Evolutionary conservation across 805 yeast genomes (phyloP), one percentile per base, ranked within the genome.

Genomic region (Candida gorgasii): DNA sequence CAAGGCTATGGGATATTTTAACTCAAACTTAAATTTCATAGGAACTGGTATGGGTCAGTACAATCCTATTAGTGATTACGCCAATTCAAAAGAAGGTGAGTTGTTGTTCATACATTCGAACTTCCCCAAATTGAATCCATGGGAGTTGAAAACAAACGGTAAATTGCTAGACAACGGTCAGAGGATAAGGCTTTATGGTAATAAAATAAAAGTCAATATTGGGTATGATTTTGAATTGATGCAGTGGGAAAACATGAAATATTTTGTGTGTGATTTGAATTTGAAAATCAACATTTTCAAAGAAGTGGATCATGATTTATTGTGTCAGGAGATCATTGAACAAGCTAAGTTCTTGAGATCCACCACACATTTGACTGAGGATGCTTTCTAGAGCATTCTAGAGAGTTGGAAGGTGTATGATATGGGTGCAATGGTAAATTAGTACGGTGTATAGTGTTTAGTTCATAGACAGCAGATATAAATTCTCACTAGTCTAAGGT

Each of bases 21-120:
- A 58, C 41, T 36, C 45, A 2, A 41, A 58, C 22, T 59, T 62
- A 43, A 67, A 67, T 8, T 84, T 75, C 55, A 61, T 71, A n/a
- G 92, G 90, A 13, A 76, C 82, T 8, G 87, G 86, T 2, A 86
- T 86, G 89, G 82, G 84, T 4, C 95, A 87, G 59, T 78, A 69
- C 47, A 80, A 84, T 55, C 88, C 90, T 2, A 59, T 72, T n/a
- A 75, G 74, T 33, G 95, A 86, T 59, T 79, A 60, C 49, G 48
- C 53, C 13, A 51, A 43, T 32, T 14, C 22, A 14, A 22, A 20
- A 14, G 42, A 27, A 12, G 65, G 66, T 0, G 49, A 59, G 3
- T 62, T 69, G 30, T 51, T 80, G 45, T 82, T 83, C 51, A 74
- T 82, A 39, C 89, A 83, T 55, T 79, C 86, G 26, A 82, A 83